Base-by-base conservation (phyloP, 305 asterid genomes). In the Rubia peregrina region DNA sequence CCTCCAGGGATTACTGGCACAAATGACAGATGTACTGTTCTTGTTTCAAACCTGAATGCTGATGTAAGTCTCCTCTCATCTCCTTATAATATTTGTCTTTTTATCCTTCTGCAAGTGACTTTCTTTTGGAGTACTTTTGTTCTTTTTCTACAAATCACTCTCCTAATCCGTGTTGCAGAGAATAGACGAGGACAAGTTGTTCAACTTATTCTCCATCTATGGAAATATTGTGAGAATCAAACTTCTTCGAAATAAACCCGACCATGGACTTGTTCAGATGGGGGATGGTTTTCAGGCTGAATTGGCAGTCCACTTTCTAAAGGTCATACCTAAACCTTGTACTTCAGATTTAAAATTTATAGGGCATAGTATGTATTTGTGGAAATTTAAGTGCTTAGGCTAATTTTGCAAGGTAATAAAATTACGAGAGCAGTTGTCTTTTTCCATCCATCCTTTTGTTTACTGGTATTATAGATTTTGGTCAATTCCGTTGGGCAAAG, bases 251-350 rank as follows among this genome's bases (percentile, higher is more conserved):
- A 86, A 89, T 72, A 93, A 93, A 78, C 98, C 95, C 44, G 98
- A 94, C 80, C 98, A 94, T 81, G 97, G 96, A 42, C 80, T 94
- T 67, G 93, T 94, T 71, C 96, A 94, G 86, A 86, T 94, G 97
- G 96, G 96, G 56, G 99, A 91, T 84, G 99, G 99, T 68, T 91
- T 94, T 80, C 97, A 94, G 87, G 96, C 99, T 76, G 99, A 94
- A 79, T 79, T 94, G 86, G 98, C 97, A 63, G 96, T 94, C 68
- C 96, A 93, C 83, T 93, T 90, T 78, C 80, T 93, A 80, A 93
- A 93, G 97, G 98, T 93, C 46, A 56, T 80, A 67, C 21, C 59
- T 17, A 51, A 51, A 24, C n/a, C 51, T 42, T 19, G 48, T n/a
- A 30, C 71, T 72, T 63, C 5, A 22, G 60, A 42, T 16, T 53